Base-by-base conservation (phyloP, 1,139 yeast species). In the Geotrichum candidum region DNA sequence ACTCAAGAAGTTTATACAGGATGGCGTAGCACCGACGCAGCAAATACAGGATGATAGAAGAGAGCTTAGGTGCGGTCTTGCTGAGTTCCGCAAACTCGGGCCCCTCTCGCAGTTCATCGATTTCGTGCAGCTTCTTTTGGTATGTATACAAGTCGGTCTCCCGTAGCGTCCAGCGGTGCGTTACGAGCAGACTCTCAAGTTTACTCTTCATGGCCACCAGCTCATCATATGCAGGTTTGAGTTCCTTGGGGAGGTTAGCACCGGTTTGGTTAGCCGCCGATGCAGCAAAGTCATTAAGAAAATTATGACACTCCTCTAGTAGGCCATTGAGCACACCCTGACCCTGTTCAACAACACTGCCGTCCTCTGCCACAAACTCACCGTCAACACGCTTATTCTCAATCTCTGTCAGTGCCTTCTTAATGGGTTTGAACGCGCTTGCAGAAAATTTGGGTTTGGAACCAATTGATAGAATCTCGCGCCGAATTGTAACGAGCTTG, bases 81-180 rank as follows among this genome's bases (percentile, higher is more conserved):
- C 70, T 69, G 60, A 72, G 62, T n/a, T 52, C 77, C 62, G 84
- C 76, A 65, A 84, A 85, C 64, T 79, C 79, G 15, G 87, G 87
- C 61, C 80, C 77, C 7, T 85, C 79, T 68, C 97, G 79, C 65
- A 82, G 73, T 23, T 56, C 59, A 71, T 92, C 97, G 65, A 92
- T 85, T 63, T 81, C 82, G 69, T 85, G 86, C 66, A 92, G 78
- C 65, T 80, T 80, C 70, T 86, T 84, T 74, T 91, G 96, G 73
- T 88, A 92, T 60, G 82, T 81, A 76, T 88, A 94, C 67, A 94
- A 79, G 75, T 94, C 99, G 0, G 98, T 94, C 71, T 91, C 96
- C 71, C 99, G 84, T 75, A 94, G 79, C 1, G 98, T 92, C 99
- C 99, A 94, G 73, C 98, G 84, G 76, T 97, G 86, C 2, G 99